These are phyloP conservation scores for Elongisporangium senticosum DNA, from an alignment of 352 stramenopile species.

Conservation along the genomic window DNA sequence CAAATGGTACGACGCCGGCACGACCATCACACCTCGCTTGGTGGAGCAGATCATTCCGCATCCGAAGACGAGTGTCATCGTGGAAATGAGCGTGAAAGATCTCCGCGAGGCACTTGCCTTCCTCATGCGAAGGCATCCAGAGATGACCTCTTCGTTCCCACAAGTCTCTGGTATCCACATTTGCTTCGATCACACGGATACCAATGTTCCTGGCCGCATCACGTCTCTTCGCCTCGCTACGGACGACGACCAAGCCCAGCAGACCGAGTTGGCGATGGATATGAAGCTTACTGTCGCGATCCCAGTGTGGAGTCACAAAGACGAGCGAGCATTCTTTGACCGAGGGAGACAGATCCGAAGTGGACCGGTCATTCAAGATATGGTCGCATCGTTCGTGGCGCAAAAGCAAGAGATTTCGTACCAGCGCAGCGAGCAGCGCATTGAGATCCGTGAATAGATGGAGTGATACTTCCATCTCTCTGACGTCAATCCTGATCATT, in stretches of 20 bases:
- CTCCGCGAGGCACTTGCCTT: slow-evolving; percentile 51
- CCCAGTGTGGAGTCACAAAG: slow-evolving; percentile 16
- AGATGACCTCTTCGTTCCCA: slow-evolving; percentile 65
- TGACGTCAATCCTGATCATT: too few species aligned
- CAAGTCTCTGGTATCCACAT: slow-evolving; percentile 59
- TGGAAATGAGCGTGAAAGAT: slow-evolving; percentile 39
- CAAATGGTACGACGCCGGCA: slow-evolving; percentile 34
- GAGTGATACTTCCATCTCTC: too few species aligned
- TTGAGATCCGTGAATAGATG: slow-evolving; percentile 15
- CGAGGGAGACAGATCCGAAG: slow-evolving; percentile 10
- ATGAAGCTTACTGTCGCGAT: slow-evolving; percentile 22
- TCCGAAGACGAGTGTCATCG: slow-evolving; percentile 37
- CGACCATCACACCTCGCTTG: slow-evolving; percentile 51
- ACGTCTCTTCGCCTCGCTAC: slow-evolving; percentile 23
- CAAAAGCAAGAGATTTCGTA: slow-evolving; percentile 17
- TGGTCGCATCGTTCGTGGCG: slow-evolving; percentile 26
- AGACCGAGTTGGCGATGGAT: slow-evolving; percentile 4
- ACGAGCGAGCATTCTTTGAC: slow-evolving; percentile 32
- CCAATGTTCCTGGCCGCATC: slow-evolving; percentile 10
- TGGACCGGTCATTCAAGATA: slow-evolving; percentile 20
- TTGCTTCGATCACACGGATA: slow-evolving; percentile 23
- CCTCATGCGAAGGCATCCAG: slow-evolving; percentile 54
- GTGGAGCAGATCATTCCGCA: slow-evolving; percentile 70
- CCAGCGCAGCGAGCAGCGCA: slow-evolving; percentile 12
- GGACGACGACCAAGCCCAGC: slow-evolving; percentile 2